These are phyloP conservation scores for Penicillium bialowiezense DNA, from an alignment of 495 filamentous ascomycete genomes.

Conservation along the genomic window DNA sequence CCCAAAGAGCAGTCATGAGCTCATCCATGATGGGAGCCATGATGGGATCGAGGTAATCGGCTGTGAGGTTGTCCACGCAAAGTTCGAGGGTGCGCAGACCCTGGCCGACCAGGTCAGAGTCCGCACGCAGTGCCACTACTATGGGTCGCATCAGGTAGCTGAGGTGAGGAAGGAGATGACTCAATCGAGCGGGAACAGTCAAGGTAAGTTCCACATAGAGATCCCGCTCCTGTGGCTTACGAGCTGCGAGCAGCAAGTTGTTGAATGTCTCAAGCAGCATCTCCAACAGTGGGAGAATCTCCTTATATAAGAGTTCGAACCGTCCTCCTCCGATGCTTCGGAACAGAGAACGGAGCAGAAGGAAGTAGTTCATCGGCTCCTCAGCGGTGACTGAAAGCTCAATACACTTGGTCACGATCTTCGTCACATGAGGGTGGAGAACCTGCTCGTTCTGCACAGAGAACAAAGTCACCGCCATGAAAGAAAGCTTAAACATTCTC, in stretches of 20 bases:
- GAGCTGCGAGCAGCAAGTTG: constrained; percentile 82
- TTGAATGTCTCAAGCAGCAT: constrained; percentile 98
- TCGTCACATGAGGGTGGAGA: constrained; percentile 88
- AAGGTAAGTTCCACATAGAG: constrained; percentile 95
- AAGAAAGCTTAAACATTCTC: constrained; percentile 95
- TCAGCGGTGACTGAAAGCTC: constrained; percentile 92
- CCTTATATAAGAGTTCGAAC: constrained; percentile 97
- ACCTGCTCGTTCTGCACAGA: constrained; percentile 93
- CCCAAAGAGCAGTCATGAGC: constrained; percentile 93
- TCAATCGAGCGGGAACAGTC: constrained; percentile 91
- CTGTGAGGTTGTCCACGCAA: constrained; percentile 96
- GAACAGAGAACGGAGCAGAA: constrained; percentile 87
- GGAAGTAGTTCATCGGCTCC: constrained; percentile 98
- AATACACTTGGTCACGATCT: constrained; percentile 94
- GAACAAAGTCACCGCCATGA: constrained; percentile 98
- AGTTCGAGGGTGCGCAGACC: constrained; percentile 91
- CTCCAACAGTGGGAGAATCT: constrained; percentile 91
- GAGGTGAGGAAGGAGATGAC: constrained; percentile 94
- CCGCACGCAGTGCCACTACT: constrained; percentile 87
- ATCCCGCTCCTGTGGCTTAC: constrained; percentile 87
- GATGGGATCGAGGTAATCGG: constrained; percentile 96
- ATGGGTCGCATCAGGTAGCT: constrained; percentile 96
- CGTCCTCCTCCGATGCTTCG: constrained; percentile 94
- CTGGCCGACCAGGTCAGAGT: constrained; percentile 90
- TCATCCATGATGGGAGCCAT: constrained; percentile 99